phyloP scores from a whole-genome alignment of 352 stramenopile genomes.

The Peronosclerospora sorghi region DNA sequence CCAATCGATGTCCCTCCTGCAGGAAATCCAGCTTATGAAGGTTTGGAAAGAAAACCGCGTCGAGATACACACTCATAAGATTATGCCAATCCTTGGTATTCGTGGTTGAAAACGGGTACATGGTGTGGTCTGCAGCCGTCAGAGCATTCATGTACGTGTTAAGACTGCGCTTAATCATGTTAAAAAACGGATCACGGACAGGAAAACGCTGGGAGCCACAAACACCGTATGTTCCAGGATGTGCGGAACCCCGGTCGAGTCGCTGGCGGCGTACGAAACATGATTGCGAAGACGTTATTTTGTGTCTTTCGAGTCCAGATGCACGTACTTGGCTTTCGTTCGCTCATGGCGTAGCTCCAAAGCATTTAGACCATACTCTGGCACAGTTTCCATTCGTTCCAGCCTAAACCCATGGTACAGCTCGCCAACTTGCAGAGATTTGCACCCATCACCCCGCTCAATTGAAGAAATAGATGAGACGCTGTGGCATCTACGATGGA shows the following conservation, averaged over 20 bases:
- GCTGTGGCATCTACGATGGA: neutral
- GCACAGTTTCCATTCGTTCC: slow-evolving; percentile 42
- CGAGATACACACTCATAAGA: slow-evolving; percentile 94
- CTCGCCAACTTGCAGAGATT: slow-evolving; percentile 42
- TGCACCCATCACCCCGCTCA: slow-evolving; percentile 43
- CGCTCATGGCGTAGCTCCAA: slow-evolving; percentile 59
- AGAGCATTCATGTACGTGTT: slow-evolving; percentile 99
- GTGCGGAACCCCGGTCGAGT: slow-evolving; percentile 95
- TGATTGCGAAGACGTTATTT: slow-evolving; percentile 91
- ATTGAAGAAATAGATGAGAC: slow-evolving; percentile 4
- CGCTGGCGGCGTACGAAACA: slow-evolving; percentile 95
- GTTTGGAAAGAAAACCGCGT: slow-evolving; percentile 94
- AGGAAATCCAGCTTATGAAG: slow-evolving; percentile 67
- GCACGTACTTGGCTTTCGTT: slow-evolving; percentile 71
- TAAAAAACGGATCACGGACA: slow-evolving; percentile 98
- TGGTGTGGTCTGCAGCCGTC: slow-evolving; percentile 97
- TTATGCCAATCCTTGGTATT: slow-evolving; percentile 98
- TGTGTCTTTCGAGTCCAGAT: slow-evolving; percentile 70
- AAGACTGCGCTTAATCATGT: slow-evolving; percentile 96
- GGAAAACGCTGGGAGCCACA: slow-evolving; percentile 94
- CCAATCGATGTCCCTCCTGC: slow-evolving; percentile 70
- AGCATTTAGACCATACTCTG: slow-evolving; percentile 77
- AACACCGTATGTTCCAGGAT: slow-evolving; percentile 95
- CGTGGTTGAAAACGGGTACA: slow-evolving; percentile 96
- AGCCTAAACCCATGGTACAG: slow-evolving; percentile 72